These are phyloP conservation scores for Geoglossum cookeanum DNA, from an alignment of 2,329 filamentous ascomycete genomes.

Conservation along the genomic window DNA sequence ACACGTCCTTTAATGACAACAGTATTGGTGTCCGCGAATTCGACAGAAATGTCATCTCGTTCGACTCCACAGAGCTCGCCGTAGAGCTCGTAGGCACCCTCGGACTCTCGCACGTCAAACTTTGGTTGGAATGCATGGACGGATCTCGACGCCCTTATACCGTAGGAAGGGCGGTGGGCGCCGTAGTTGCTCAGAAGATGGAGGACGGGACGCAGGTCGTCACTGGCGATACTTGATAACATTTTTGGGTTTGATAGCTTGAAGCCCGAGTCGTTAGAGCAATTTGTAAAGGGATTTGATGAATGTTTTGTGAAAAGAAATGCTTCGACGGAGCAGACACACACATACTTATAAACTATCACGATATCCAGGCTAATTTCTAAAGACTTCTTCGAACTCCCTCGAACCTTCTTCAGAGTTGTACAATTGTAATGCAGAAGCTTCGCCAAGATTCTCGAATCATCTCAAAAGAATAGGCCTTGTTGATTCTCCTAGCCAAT, in stretches of 20 bases:
- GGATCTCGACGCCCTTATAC: constrained; percentile 10
- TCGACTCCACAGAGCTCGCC: constrained; percentile 61
- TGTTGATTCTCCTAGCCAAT: too few species aligned
- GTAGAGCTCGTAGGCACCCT: constrained; percentile 52
- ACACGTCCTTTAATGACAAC: constrained; percentile 49
- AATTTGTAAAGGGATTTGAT: neutral
- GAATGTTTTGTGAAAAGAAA: neutral
- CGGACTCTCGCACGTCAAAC: constrained; percentile 59
- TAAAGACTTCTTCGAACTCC: neutral
- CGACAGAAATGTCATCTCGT: constrained; percentile 55
- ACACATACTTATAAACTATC: too few species aligned
- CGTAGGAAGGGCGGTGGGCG: constrained; percentile 16
- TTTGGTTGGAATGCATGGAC: constrained; percentile 48
- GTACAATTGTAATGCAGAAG: neutral
- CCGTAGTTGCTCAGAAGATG: constrained; percentile 27
- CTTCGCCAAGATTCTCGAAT: too few species aligned
- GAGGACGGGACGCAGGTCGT: constrained; percentile 26
- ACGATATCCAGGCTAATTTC: too few species aligned
- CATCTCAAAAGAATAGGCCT: too few species aligned
- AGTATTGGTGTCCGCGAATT: constrained; percentile 61
- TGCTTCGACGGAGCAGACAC: too few species aligned
- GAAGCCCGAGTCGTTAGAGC: neutral
- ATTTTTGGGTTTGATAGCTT: constrained; percentile 16
- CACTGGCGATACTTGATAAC: constrained; percentile 15
- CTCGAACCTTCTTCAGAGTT: neutral